Conservation (phyloP, 116 monocot genomes). For the Dioscorea cayenensis region DNA sequence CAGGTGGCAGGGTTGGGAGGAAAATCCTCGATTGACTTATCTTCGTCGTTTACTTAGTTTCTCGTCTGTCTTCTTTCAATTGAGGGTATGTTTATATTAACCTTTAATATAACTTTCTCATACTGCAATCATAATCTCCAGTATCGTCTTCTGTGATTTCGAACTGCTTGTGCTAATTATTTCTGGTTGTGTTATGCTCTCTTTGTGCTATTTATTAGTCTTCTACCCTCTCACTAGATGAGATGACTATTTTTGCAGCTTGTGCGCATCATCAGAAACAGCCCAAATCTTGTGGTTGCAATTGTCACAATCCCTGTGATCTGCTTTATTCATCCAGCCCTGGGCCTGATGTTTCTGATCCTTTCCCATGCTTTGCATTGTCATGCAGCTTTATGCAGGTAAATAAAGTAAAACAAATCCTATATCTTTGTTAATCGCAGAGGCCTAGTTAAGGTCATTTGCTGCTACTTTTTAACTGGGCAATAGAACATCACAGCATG, state of each 20-base stretch:
- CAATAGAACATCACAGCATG: no score
- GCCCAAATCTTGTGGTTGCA: conserved; percentile 55
- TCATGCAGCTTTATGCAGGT: conserved; percentile 85
- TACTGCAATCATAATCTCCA: no score
- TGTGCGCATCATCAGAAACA: conserved; percentile 52
- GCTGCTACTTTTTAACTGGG: no score
- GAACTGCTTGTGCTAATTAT: background rate
- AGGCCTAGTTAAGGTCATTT: no score
- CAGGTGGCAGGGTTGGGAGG: conserved; percentile 82
- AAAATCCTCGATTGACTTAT: conserved; percentile 27
- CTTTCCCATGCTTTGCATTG: conserved; percentile 68
- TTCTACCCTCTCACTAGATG: conserved; percentile 3
- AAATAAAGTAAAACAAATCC: conserved; percentile 1
- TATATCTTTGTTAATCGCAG: background rate
- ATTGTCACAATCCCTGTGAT: conserved; percentile 59
- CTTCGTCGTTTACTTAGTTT: conserved; percentile 41
- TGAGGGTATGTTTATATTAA: conserved; percentile 44
- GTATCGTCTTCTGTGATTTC: no score
- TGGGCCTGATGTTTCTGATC: conserved; percentile 71
- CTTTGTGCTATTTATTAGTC: background rate
- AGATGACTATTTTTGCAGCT: conserved; percentile 40
- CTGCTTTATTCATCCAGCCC: conserved; percentile 88
- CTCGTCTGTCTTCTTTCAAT: conserved; percentile 56
- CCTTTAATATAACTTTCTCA: no score
- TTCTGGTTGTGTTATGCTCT: background rate